Conservation (phyloP, 805 yeast genomes). For the Candida manassasensis region DNA sequence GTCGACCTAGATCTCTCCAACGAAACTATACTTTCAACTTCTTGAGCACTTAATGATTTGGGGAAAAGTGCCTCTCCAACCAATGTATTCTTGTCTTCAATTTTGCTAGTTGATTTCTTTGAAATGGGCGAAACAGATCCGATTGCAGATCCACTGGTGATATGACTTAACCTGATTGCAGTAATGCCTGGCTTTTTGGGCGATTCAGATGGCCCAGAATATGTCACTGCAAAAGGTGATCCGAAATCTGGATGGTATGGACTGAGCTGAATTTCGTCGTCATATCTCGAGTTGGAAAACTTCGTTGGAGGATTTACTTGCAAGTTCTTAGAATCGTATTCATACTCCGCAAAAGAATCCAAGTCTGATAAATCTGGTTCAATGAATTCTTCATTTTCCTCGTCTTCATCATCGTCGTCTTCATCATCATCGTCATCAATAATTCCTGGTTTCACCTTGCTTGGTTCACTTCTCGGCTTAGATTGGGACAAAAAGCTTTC, state of each 20-base stretch:
- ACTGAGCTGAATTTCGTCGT: slow-evolving; percentile 24
- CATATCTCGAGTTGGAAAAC: slow-evolving; percentile 15
- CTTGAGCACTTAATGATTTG: slow-evolving; percentile 58
- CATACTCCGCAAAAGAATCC: slow-evolving; percentile 2
- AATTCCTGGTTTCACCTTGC: slow-evolving; percentile 6
- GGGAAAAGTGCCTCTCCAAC: slow-evolving; percentile 63
- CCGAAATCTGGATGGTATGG: slow-evolving; percentile 20
- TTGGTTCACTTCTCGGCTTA: too few species aligned
- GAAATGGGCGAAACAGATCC: neutral
- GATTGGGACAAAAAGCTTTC: too few species aligned
- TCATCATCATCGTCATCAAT: slow-evolving; percentile 5
- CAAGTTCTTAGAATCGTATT: slow-evolving; percentile 19
- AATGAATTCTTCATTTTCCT: slow-evolving; percentile 10
- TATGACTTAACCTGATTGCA: neutral
- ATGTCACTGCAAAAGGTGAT: slow-evolving; percentile 27
- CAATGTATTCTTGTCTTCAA: slow-evolving; percentile 16
- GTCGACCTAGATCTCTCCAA: slow-evolving; percentile 61
- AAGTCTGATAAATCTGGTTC: neutral
- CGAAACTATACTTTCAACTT: slow-evolving; percentile 70
- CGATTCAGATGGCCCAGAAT: slow-evolving; percentile 4
- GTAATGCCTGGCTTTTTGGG: neutral
- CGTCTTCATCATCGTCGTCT: slow-evolving; percentile 7
- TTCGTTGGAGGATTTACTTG: slow-evolving; percentile 22
- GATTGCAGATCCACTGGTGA: neutral
- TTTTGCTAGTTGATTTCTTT: neutral